phyloP scores from a whole-genome alignment of 768 basidiomycete genomes.

The Mycena kentingensis region DNA sequence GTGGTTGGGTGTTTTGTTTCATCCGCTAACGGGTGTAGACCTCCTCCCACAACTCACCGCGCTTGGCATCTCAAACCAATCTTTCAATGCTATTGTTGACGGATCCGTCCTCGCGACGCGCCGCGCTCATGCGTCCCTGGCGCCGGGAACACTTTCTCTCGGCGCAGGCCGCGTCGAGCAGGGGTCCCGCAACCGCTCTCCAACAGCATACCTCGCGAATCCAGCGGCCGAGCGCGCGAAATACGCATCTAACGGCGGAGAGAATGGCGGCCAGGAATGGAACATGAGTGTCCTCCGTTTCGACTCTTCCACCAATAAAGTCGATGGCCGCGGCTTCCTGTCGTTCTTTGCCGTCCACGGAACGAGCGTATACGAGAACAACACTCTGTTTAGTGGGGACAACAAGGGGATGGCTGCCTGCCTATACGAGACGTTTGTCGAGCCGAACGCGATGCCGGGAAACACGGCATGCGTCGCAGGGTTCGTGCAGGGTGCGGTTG shows the following conservation, averaged over 20 bases:
- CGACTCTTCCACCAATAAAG: slow-evolving; percentile 24
- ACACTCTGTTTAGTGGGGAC: slow-evolving; percentile 74
- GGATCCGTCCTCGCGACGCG: slow-evolving; percentile 70
- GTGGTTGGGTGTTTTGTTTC: not conserved
- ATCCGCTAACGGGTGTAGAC: slow-evolving; percentile 27
- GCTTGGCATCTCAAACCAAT: slow-evolving; percentile 69
- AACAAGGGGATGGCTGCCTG: slow-evolving; percentile 88
- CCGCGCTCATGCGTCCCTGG: slow-evolving; percentile 64
- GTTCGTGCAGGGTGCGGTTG: slow-evolving; percentile 65
- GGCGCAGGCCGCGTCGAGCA: slow-evolving; percentile 69
- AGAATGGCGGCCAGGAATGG: slow-evolving; percentile 63
- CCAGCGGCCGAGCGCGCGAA: slow-evolving; percentile 66
- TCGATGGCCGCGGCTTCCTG: slow-evolving; percentile 63
- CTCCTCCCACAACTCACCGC: slow-evolving; percentile 77
- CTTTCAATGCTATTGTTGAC: slow-evolving; percentile 69
- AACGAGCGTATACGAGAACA: slow-evolving; percentile 83
- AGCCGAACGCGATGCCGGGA: slow-evolving; percentile 68
- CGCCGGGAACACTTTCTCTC: slow-evolving; percentile 60
- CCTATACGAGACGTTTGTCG: slow-evolving; percentile 69
- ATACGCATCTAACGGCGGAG: slow-evolving; percentile 47
- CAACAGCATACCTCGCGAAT: slow-evolving; percentile 76
- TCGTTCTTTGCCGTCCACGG: slow-evolving; percentile 82
- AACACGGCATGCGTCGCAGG: slow-evolving; percentile 72
- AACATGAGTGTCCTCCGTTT: slow-evolving; percentile 68
- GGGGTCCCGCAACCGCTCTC: slow-evolving; percentile 75